A percentile compares a stretch with the other conserved stretches of the same genome.
Evolutionary conservation across 2,329 filamentous ascomycete genomes (phyloP).

Genomic region (Hypocreales sp.): DNA sequence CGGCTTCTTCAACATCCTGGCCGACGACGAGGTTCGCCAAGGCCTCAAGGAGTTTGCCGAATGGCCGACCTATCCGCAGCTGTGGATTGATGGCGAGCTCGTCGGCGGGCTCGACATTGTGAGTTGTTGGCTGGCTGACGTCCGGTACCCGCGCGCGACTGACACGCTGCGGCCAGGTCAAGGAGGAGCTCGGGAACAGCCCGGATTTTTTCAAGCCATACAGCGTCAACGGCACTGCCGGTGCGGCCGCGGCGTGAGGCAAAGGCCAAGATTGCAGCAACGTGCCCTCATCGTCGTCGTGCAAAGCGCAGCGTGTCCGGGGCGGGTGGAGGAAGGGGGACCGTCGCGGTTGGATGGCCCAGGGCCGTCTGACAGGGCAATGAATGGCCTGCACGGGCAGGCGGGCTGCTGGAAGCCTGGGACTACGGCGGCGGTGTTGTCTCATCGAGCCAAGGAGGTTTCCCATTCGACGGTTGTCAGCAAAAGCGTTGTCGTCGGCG

Average conservation of each 20-base stretch:
- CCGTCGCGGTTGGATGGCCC: no score
- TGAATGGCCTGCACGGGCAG: no score
- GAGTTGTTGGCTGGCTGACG: slow-evolving; percentile 34
- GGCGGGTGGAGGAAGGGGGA: no score
- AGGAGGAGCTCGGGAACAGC: slow-evolving; percentile 80
- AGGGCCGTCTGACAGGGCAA: no score
- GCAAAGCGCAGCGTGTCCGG: no score
- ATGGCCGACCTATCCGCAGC: slow-evolving; percentile 93
- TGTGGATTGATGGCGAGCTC: slow-evolving; percentile 83
- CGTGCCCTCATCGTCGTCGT: no score
- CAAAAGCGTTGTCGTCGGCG: no score
- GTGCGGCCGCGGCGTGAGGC: slow-evolving; percentile 17
- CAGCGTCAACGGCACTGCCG: slow-evolving; percentile 32
- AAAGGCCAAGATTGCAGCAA: neutral
- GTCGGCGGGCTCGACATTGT: slow-evolving; percentile 94
- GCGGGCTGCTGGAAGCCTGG: no score
- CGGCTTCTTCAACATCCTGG: slow-evolving; percentile 97
- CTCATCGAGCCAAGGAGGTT: no score
- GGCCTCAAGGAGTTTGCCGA: slow-evolving; percentile 96
- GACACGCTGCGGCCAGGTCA: slow-evolving; percentile 45
- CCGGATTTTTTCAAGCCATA: slow-evolving; percentile 69
- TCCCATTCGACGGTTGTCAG: no score
- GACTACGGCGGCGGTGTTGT: no score
- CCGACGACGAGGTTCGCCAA: slow-evolving; percentile 92
- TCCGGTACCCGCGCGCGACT: no score